These are phyloP conservation scores for Amaranthus cruentus DNA, from an alignment of 148 eudicot species.

Conservation along the genomic window DNA sequence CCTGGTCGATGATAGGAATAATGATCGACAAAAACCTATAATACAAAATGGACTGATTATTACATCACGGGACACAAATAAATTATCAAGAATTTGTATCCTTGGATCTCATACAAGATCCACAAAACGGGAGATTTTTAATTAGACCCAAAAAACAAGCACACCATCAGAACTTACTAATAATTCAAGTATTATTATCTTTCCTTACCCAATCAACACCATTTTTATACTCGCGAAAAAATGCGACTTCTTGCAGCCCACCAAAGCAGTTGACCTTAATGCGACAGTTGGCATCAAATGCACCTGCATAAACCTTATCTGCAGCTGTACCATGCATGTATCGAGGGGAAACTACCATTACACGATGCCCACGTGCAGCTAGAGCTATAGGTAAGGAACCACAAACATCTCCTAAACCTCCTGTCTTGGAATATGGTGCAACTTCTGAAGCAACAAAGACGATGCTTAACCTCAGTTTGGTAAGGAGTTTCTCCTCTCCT, in stretches of 20 bases:
- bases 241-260: slow-evolving; percentile 77
- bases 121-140: not conserved
- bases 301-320: slow-evolving; percentile 53
- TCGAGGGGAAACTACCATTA: slow-evolving; percentile 91
- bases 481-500: slow-evolving; percentile 29
- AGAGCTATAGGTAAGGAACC: slow-evolving; percentile 91
- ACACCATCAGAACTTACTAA: not conserved
- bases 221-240: slow-evolving; percentile 74
- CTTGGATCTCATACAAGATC: slow-evolving; percentile 3
- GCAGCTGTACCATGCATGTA: slow-evolving; percentile 73
- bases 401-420: slow-evolving; percentile 98
- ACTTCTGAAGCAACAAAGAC: slow-evolving; percentile 82
- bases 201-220: slow-evolving; percentile 96
- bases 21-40: slow-evolving; percentile 93
- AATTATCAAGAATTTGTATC: not conserved
- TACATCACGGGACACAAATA: not conserved
- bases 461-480: slow-evolving; percentile 41
- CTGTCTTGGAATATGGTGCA: slow-evolving; percentile 96
- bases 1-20: slow-evolving; percentile 96
- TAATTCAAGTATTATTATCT: not conserved
- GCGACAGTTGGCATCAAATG: slow-evolving; percentile 46
- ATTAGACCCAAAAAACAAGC: not conserved
- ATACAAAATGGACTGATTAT: slow-evolving; percentile 8
- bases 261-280: slow-evolving; percentile 71
- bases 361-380: slow-evolving; percentile 93